A percentile compares a stretch with the other conserved stretches of the same genome.
Evolutionary conservation across 2,329 filamentous ascomycete species (phyloP).

Genomic region (Aspergillus neoniger): DNA sequence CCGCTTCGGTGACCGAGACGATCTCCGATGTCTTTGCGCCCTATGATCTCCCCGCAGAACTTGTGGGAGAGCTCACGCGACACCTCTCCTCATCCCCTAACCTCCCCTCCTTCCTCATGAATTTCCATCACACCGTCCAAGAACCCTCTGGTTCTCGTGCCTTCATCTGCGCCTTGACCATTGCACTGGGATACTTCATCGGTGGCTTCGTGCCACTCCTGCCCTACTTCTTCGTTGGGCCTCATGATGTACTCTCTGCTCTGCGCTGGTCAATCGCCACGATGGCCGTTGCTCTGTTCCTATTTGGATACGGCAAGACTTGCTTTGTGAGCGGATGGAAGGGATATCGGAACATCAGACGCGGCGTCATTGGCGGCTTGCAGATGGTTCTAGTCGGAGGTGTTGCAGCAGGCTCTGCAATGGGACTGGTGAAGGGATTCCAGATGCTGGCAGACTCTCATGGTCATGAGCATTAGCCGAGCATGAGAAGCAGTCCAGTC

Average conservation of each 20-base stretch:
- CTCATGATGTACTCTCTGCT: slow-evolving; percentile 80
- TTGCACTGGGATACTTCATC: slow-evolving; percentile 44
- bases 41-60: slow-evolving; percentile 39
- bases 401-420: slow-evolving; percentile 42
- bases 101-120: slow-evolving; percentile 44
- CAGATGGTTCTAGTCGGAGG: slow-evolving; percentile 46
- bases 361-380: slow-evolving; percentile 37
- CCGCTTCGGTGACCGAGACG: slow-evolving; percentile 31
- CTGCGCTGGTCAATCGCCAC: slow-evolving; percentile 56
- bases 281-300: slow-evolving; percentile 51
- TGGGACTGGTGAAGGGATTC: slow-evolving; percentile 44
- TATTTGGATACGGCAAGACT: slow-evolving; percentile 55
- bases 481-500: no score
- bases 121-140: slow-evolving; percentile 44
- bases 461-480: slow-evolving; percentile 1
- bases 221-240: slow-evolving; percentile 64
- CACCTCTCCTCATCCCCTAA: slow-evolving; percentile 41
- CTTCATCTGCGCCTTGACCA: slow-evolving; percentile 41
- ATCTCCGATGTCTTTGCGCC: slow-evolving; percentile 43
- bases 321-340: slow-evolving; percentile 44
- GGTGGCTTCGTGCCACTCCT: slow-evolving; percentile 53
- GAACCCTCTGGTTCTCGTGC: slow-evolving; percentile 43
- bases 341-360: slow-evolving; percentile 34
- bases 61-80: slow-evolving; percentile 38
- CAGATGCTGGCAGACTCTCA: slow-evolving; percentile 31